Percentiles rank a stretch among this genome's conserved stretches.
These are phyloP conservation scores for Microcos paniculata DNA, from an alignment of 345 rosid genomes.

Conservation along the genomic window DNA sequence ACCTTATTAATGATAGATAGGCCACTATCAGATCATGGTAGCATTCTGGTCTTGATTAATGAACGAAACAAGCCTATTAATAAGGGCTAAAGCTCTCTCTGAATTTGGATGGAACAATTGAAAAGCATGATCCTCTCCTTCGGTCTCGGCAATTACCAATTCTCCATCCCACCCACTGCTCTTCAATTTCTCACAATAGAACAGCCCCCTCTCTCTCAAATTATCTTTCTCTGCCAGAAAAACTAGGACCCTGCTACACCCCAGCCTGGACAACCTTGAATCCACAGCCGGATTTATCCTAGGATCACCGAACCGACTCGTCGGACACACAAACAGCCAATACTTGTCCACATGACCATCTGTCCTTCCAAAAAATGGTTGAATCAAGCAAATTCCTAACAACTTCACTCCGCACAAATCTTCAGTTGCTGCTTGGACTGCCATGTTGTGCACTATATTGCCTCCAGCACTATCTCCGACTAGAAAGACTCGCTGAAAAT, in stretches of 20 bases:
- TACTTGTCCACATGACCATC: constrained; percentile 13
- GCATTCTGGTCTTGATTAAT: not conserved
- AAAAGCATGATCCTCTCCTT: constrained; percentile 39
- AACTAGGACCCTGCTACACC: constrained; percentile 29
- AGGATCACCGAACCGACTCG: constrained; percentile 25
- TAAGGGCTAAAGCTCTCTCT: constrained; percentile 26
- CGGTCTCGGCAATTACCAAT: constrained; percentile 26
- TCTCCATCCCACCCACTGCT: constrained; percentile 32
- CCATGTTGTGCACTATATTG: constrained; percentile 19
- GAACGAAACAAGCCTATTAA: constrained; percentile 30
- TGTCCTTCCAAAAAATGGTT: constrained; percentile 13
- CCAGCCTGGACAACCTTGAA: constrained; percentile 18
- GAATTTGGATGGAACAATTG: constrained; percentile 31
- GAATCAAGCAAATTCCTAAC: not conserved
- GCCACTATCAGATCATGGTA: not conserved
- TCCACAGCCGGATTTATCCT: constrained; percentile 30
- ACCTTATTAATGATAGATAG: too few relatives aligned
- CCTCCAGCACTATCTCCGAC: constrained; percentile 48
- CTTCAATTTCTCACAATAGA: constrained; percentile 31
- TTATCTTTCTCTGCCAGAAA: constrained; percentile 39
- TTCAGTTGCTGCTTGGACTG: not conserved
- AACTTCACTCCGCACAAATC: not conserved
- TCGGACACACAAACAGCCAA: constrained; percentile 33
- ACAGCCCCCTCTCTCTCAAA: constrained; percentile 25
- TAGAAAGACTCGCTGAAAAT: constrained; percentile 27